Conservation (phyloP, 2,329 filamentous ascomycete genomes). For the Fusarium sp. region DNA sequence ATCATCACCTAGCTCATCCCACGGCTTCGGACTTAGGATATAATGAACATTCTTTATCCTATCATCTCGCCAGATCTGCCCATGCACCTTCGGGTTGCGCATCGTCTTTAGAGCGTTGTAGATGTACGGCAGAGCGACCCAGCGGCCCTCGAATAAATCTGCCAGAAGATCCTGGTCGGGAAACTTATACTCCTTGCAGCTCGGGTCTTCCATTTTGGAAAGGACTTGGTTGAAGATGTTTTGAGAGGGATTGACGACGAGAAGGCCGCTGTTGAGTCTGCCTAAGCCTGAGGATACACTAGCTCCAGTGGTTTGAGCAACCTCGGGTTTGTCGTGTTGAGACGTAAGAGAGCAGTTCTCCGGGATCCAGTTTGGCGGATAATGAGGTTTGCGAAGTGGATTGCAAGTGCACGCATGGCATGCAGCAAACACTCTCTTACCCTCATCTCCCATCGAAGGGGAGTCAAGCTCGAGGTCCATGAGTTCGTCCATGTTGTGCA, state of each 20-base stretch:
- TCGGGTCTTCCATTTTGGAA: background rate
- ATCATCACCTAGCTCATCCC: constrained; percentile 1
- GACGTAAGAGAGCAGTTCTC: constrained; percentile 22
- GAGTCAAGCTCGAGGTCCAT: constrained; percentile 13
- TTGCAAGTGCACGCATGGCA: constrained; percentile 31
- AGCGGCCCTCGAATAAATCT: constrained; percentile 3
- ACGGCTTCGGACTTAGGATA: constrained; percentile 23
- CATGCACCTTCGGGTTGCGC: background rate
- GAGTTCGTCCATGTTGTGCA: constrained; percentile 27
- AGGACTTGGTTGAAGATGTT: background rate
- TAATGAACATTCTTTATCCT: constrained; percentile 30
- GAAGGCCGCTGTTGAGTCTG: constrained; percentile 25
- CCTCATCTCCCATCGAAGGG: rapidly evolving
- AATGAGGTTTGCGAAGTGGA: constrained; percentile 8
- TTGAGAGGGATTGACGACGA: constrained; percentile 19
- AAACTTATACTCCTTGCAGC: background rate
- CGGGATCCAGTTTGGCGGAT: constrained; percentile 12
- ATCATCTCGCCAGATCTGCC: constrained; percentile 4
- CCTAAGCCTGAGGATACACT: background rate
- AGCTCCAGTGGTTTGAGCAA: constrained; percentile 3
- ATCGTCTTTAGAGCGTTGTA: constrained; percentile 29
- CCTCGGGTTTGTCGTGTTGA: constrained; percentile 1
- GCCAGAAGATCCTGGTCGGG: constrained; percentile 24
- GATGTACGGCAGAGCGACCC: constrained; percentile 12
- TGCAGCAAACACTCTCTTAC: constrained; percentile 23